These are phyloP conservation scores for Sphagnurus paluster DNA, from an alignment of 1,284 basidiomycete species.

Conservation along the genomic window DNA sequence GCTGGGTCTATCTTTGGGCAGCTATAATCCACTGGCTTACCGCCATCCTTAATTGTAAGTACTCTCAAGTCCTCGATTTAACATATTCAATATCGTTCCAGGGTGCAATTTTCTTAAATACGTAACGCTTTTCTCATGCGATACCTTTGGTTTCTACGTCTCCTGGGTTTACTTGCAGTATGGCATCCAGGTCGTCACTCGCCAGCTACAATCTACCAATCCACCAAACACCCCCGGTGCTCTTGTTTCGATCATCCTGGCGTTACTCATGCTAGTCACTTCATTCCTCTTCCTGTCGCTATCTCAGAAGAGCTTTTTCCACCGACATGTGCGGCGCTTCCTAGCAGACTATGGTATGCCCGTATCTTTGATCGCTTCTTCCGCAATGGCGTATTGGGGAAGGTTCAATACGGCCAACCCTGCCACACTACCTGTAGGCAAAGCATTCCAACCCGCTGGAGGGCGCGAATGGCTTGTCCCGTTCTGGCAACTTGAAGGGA, in stretches of 20 bases:
- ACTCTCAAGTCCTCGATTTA: conserved; percentile 14
- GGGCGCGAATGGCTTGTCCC: conserved; percentile 83
- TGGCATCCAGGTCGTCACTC: conserved; percentile 80
- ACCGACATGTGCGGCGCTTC: conserved; percentile 73
- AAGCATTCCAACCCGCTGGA: conserved; percentile 74
- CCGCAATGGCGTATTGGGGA: conserved; percentile 85
- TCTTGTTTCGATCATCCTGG: conserved; percentile 75
- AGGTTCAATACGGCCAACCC: conserved; percentile 66
- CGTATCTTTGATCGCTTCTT: conserved; percentile 72
- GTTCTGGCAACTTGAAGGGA: conserved; percentile 89
- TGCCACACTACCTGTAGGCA: conserved; percentile 66
- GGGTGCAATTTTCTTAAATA: conserved; percentile 84
- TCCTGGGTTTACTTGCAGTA: conserved; percentile 90
- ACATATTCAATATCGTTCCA: conserved; percentile 32
- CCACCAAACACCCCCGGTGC: conserved; percentile 51
- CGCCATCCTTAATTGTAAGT: conserved; percentile 78
- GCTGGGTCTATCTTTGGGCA: conserved; percentile 93
- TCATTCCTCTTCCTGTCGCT: conserved; percentile 75
- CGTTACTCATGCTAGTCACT: conserved; percentile 72
- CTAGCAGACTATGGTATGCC: conserved; percentile 90
- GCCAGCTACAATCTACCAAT: conserved; percentile 56
- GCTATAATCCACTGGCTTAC: conserved; percentile 92
- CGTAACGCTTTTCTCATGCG: conserved; percentile 89
- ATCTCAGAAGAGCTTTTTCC: conserved; percentile 65
- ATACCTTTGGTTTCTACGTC: conserved; percentile 94